Conservation (phyloP, 2,329 filamentous ascomycete genomes). For the Talaromyces amestolkiae region DNA sequence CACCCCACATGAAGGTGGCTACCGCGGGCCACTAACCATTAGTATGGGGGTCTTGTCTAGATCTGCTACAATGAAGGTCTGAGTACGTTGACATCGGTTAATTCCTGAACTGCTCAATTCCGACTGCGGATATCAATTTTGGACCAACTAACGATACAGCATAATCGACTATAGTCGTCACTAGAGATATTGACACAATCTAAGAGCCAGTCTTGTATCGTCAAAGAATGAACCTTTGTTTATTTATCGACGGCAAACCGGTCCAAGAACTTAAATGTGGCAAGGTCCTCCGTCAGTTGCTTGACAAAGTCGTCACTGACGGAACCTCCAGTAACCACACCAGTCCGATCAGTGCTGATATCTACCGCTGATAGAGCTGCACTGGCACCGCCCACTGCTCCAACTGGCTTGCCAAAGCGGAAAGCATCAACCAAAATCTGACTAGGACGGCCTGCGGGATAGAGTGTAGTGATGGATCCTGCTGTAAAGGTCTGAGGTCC, state of each 20-base stretch:
- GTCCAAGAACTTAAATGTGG: constrained; percentile 64
- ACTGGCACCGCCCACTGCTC: constrained; percentile 52
- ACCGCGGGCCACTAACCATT: too few species aligned
- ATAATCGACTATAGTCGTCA: background rate
- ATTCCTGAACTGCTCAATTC: background rate
- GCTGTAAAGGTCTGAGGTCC: constrained; percentile 24
- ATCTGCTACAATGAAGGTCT: background rate
- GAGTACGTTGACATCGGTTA: background rate
- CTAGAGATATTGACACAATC: too few species aligned
- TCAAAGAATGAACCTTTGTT: too few species aligned
- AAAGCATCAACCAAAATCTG: constrained; percentile 64
- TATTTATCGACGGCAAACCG: constrained; percentile 59
- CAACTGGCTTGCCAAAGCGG: constrained; percentile 69
- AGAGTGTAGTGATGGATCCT: constrained; percentile 52
- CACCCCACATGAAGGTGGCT: too few species aligned
- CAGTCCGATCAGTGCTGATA: constrained; percentile 39
- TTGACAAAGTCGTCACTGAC: constrained; percentile 43
- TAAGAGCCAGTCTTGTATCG: too few species aligned
- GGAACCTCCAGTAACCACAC: constrained; percentile 34
- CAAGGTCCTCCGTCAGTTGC: constrained; percentile 58
- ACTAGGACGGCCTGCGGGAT: constrained; percentile 60
- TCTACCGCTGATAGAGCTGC: constrained; percentile 44
- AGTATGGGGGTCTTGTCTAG: too few species aligned
- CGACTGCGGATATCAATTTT: background rate
- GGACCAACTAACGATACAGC: background rate